phyloP scores from a whole-genome alignment of 164 flowering plant genomes.

The Malania oleifera region DNA sequence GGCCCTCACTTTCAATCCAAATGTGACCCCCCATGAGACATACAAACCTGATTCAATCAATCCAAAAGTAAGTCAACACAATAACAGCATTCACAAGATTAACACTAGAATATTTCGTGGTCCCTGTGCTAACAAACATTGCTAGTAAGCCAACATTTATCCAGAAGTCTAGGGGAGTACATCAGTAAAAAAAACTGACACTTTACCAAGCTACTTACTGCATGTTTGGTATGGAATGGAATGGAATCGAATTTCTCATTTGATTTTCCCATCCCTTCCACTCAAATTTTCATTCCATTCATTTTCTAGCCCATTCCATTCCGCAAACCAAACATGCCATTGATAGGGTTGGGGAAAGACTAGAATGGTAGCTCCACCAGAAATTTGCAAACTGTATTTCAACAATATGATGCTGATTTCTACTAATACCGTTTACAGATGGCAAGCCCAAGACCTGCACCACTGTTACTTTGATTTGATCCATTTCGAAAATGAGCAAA shows the following conservation, averaged over 20 bases:
- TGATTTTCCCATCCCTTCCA: no score
- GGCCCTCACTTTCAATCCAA: slow-evolving; percentile 70
- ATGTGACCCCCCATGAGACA: slow-evolving; percentile 71
- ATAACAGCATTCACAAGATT: neutral
- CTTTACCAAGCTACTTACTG: no score
- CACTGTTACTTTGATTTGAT: slow-evolving; percentile 26
- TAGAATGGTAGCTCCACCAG: no score
- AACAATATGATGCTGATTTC: neutral
- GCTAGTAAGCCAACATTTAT: no score
- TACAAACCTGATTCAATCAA: slow-evolving; percentile 39
- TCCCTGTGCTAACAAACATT: neutral
- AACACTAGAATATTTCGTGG: no score
- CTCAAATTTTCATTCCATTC: no score
- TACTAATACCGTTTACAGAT: slow-evolving; percentile 49
- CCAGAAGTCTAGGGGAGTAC: no score
- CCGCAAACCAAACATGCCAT: no score
- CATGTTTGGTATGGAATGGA: neutral
- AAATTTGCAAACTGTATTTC: neutral
- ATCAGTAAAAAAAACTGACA: no score
- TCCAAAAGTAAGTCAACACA: neutral
- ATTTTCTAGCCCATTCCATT: no score
- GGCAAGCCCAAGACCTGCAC: slow-evolving; percentile 65
- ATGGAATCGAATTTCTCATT: no score
- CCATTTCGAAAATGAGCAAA: slow-evolving; percentile 34
- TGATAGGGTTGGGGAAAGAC: no score